Conservation (phyloP, 2,329 filamentous ascomycete species). For the Fonsecaea pedrosoi region DNA sequence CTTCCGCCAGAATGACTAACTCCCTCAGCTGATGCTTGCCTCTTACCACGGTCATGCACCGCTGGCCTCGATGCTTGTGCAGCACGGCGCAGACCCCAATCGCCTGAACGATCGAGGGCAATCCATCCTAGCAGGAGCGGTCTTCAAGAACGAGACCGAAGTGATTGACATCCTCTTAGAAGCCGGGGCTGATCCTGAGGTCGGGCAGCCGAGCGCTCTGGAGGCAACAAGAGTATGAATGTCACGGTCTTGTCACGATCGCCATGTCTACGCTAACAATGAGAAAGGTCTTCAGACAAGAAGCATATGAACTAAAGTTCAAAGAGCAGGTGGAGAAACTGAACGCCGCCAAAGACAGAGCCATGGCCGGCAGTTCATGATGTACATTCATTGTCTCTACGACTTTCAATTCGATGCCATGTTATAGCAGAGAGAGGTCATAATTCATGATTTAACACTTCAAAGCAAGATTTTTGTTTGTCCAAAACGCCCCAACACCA, state of each 20-base stretch:
- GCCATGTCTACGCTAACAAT: background rate
- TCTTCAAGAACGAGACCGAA: conserved; percentile 73
- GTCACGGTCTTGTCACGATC: background rate
- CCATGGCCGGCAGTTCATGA: conserved; percentile 25
- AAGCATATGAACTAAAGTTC: conserved; percentile 37
- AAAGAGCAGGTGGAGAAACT: conserved; percentile 37
- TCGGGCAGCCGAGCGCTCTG: conserved; percentile 39
- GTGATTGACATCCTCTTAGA: conserved; percentile 64
- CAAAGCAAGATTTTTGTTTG: background rate
- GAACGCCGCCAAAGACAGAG: conserved; percentile 19
- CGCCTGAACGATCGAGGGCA: conserved; percentile 71
- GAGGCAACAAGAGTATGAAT: conserved; percentile 35
- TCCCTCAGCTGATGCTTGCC: conserved; percentile 70
- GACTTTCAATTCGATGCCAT: background rate
- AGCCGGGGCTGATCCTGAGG: conserved; percentile 40
- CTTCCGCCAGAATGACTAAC: conserved; percentile 7
- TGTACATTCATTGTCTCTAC: background rate
- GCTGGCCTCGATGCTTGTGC: conserved; percentile 66
- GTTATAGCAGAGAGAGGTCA: background rate
- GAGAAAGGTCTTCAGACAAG: conserved; percentile 38
- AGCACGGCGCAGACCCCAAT: conserved; percentile 71
- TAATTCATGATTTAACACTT: background rate
- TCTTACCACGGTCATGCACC: conserved; percentile 71
- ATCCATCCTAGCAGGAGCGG: conserved; percentile 72
- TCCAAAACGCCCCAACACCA: conserved; percentile 32